Evolutionary conservation across 1,284 basidiomycete genomes (phyloP), one percentile per base, ranked within the genome.

Genomic region (Pascua guehoae): DNA sequence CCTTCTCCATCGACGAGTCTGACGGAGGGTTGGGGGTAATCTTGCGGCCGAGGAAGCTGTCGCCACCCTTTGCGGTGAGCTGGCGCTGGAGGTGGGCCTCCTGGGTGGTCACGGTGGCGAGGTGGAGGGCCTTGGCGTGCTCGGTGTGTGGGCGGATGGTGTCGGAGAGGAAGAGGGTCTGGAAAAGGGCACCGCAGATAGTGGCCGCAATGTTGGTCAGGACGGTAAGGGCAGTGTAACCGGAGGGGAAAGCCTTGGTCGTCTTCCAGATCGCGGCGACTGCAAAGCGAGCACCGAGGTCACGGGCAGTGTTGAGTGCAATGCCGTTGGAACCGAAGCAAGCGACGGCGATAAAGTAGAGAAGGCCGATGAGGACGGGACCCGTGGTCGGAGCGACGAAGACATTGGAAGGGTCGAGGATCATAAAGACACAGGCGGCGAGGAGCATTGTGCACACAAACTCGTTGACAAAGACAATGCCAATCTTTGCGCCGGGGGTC

Each of bases 401-500:
- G 47, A 52, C n/a, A 56, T 61, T 61, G 50, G 53, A 50, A 7
- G 60, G 60, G 47, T 61, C 60, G 17, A 61, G 56, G 41, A 61
- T 41, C 32, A 18, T 43, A 51, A 52, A 61, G 47, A 61, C 56
- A 9, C 44, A 36, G 37, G 41, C 15, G 17, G 43, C 60, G 16
- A 61, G 47, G 36, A 53, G 24, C 5, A 36, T 12, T 5, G 39
- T 42, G 15, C 24, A 16, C 16, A 61, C 16, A 15, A 61, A 41
- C 50, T 61, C 60, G 56, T 57, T 61, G 42, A 57, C 24, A 32
- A 61, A 53, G 43, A 54, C 50, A 7, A 49, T 47, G 43, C 56
- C 56, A 12, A 61, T 41, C 9, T 42, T n/a, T 11, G 17, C 37
- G 18, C 44, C 45, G 4, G 41, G 47, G 12, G 43, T n/a, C 9